These are phyloP conservation scores for Fusarium sterilihyphosum DNA, from an alignment of 2,329 filamentous ascomycete species.

Conservation along the genomic window DNA sequence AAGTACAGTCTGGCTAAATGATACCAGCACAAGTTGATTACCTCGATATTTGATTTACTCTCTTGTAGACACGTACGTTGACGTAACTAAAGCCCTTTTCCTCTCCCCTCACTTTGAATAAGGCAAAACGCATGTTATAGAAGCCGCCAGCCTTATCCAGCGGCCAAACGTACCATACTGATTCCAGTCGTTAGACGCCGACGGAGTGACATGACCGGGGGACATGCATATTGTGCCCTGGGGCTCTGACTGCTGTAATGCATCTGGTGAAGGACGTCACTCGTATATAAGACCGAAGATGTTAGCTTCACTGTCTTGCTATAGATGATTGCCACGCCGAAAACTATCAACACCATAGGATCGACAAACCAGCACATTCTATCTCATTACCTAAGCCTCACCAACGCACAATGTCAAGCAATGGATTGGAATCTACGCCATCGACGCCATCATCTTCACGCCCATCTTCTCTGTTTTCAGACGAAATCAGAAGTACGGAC, in stretches of 20 bases:
- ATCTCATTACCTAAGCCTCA: not conserved
- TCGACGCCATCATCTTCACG: not conserved
- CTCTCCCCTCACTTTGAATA: not conserved
- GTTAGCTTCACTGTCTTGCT: not conserved
- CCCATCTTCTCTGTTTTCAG: not conserved
- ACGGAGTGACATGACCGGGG: not conserved
- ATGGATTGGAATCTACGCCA: not conserved
- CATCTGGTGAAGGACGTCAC: not conserved
- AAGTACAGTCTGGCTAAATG: not conserved
- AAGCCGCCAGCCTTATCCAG: not conserved
- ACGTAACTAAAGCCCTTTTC: not conserved
- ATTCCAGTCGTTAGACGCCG: not conserved
- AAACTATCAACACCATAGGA: not conserved
- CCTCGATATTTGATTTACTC: not conserved
- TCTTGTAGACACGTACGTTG: not conserved
- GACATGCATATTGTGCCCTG: not conserved
- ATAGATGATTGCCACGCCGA: not conserved
- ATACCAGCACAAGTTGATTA: not conserved
- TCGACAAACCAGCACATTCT: not conserved
- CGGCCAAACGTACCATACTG: not conserved
- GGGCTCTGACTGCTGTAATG: not conserved
- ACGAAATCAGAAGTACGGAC: no score
- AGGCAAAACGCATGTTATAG: not conserved
- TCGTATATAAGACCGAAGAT: not conserved
- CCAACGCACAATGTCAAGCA: not conserved